Base-by-base conservation (phyloP, 352 stramenopile genomes). In the Phytophthora idaei region DNA sequence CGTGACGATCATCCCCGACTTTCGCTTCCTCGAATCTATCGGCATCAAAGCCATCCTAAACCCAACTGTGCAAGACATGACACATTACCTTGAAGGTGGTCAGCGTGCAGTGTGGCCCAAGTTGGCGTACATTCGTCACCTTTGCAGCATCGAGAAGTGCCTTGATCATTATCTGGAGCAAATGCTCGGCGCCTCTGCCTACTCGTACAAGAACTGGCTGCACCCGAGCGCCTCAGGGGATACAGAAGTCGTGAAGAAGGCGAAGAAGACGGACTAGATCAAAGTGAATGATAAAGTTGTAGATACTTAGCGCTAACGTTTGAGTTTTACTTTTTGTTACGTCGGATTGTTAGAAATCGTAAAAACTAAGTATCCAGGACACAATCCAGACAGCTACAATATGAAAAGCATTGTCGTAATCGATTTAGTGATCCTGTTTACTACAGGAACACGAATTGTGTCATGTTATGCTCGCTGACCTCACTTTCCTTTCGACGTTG, bases 1-100 rank as follows among this genome's bases (percentile, higher is more conserved):
- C 74, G 90, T 99, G 50, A 99, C 96, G 15, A 80, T 99, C 52
- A 96, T 97, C 78, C 80, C 89, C 7, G 87, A 92, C 37, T 93
- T 98, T 58, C 76, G 95, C 50, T 92, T 91, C 46, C 61, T 97
- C 7, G 82, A 95, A 41, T 78, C 78, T 4, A 93, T 92, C 39
- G 85, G 89, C 21, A 77, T 87, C 52, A 95, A 94, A 56, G 84
- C 93, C 48, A 91, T 97, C 53, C 42, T 84, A 34, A 97, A 97
- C 61, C 89, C 90, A 31, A 90, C 78, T 8, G 74, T 75, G 14
- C 74, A 81, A n/a, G 84, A 92, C 57, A 92, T 92, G 73, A 69
- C 83, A 49, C 71, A 78, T 45, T 91, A 92, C 73, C 83, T 96
- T 12, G 72, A 87, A 61, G 91, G 88, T 21, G 93, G 93, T n/a